Evolutionary conservation across 176 grass and related monocot species (phyloP), one percentile per base, ranked within the genome.

Genomic region (Avena sativa): DNA sequence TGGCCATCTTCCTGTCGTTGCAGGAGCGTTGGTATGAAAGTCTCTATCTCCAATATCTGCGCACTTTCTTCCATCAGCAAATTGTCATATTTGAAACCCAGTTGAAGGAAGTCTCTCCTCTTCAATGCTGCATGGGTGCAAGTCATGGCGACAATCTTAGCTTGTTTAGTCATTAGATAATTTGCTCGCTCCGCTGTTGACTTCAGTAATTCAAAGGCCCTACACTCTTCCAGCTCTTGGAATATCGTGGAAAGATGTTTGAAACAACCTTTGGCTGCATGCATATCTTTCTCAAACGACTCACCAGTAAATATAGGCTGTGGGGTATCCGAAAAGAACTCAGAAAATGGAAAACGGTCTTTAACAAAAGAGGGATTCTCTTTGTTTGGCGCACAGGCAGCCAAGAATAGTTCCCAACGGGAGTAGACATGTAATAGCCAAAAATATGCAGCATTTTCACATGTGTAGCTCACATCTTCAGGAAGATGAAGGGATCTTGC

Each of bases 51-150:
- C 67, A 99, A 80, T 86, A 99, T 99, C 69, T 99, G 97, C 6
- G 97, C 97, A 83, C 97, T 99, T 99, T 99, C 97, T 94, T 99
- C 97, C 97, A 99, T 99, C 15, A 99, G 83, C 79, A 96, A 92
- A 90, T 98, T 98, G 81, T 98, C 97, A 73, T 94, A 98, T 72
- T 94, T 96, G 85, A 98, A 98, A 71, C 94, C 92, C 66, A 98
- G 86, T 38, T 98, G 97, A 89, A 98, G 93, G 80, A 98, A 98
- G 52, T 98, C 97, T 84, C 85, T 94, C 78, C 97, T 92, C 71
- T 96, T 98, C 71, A 98, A 87, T 81, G 97, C 97, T 46, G 94
- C 97, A 87, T 94, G 97, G 72, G 97, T 98, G 74, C 97, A 98
- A 50, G 97, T 98, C 97, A 98, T 98, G 74, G 97, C 97, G 19